Evolutionary conservation across 768 basidiomycete species (phyloP).

Genomic region (Inosperma sp.): DNA sequence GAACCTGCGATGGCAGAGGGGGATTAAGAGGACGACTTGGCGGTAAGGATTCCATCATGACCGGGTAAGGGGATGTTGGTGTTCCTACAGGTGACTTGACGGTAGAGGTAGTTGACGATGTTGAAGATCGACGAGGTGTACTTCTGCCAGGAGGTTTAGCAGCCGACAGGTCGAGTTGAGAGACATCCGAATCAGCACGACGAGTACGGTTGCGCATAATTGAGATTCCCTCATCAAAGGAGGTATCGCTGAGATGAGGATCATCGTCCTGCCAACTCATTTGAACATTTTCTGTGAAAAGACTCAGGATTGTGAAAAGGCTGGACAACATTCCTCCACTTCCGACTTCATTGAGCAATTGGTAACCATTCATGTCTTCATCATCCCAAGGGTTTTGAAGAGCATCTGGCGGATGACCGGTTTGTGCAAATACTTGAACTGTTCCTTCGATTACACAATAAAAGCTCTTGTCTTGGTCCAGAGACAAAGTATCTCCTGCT

Average conservation of each 20-base stretch:
- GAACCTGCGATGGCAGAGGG: slow-evolving; percentile 34
- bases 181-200: slow-evolving; percentile 61
- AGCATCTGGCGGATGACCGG: slow-evolving; percentile 46
- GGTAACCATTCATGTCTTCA: slow-evolving; percentile 92
- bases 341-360: slow-evolving; percentile 93
- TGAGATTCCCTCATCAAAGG: slow-evolving; percentile 21
- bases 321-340: slow-evolving; percentile 94
- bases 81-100: slow-evolving; percentile 32
- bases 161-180: slow-evolving; percentile 47
- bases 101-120: slow-evolving; percentile 67
- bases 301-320: slow-evolving; percentile 91
- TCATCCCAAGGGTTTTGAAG: slow-evolving; percentile 66
- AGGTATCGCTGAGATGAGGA: slow-evolving; percentile 26
- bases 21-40: slow-evolving; percentile 13
- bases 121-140: slow-evolving; percentile 47
- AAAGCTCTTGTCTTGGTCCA: slow-evolving; percentile 91
- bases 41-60: slow-evolving; percentile 20
- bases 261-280: slow-evolving; percentile 84
- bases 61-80: slow-evolving; percentile 27
- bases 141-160: slow-evolving; percentile 16
- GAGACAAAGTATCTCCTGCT: slow-evolving; percentile 89
- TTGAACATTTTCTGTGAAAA: slow-evolving; percentile 93
- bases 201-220: slow-evolving; percentile 21
- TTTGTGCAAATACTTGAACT: slow-evolving; percentile 86
- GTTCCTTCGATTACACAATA: slow-evolving; percentile 98